Conservation (phyloP, 345 rosid species). For the Dimocarpus longan region DNA sequence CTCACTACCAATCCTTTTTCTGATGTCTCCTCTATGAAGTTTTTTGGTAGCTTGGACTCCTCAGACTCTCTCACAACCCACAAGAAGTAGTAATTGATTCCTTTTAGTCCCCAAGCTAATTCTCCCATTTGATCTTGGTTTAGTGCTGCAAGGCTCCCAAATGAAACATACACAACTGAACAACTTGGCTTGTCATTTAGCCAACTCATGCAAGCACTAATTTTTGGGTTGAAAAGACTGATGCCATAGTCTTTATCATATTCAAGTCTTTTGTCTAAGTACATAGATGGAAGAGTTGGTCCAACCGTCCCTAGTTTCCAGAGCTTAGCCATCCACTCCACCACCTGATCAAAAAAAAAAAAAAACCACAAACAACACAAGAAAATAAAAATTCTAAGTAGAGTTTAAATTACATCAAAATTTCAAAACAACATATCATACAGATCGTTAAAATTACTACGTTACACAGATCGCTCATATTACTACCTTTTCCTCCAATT, state of each 20-base stretch:
- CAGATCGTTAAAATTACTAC: too few relatives aligned
- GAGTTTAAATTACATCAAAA: too few relatives aligned
- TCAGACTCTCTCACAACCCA: constrained; percentile 40
- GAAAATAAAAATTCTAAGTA: too few relatives aligned
- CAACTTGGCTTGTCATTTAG: constrained; percentile 22
- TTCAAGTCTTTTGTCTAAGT: constrained; percentile 22
- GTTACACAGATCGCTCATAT: neutral
- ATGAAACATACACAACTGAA: constrained; percentile 41
- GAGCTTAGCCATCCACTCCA: constrained; percentile 30
- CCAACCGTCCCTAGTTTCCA: constrained; percentile 27
- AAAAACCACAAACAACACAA: neutral
- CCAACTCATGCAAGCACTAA: constrained; percentile 27
- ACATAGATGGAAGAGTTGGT: constrained; percentile 29
- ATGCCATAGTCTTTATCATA: constrained; percentile 21
- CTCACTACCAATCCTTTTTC: constrained; percentile 31
- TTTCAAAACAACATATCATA: neutral
- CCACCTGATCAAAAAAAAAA: constrained; percentile 20
- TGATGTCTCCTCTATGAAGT: constrained; percentile 14
- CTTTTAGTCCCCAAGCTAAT: constrained; percentile 24
- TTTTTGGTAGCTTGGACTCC: constrained; percentile 31
- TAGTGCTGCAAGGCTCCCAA: constrained; percentile 37
- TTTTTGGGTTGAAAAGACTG: constrained; percentile 18
- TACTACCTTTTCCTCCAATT: constrained; percentile 15
- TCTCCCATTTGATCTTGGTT: constrained; percentile 28
- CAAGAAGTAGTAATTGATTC: constrained; percentile 27